phyloP scores from a whole-genome alignment of 345 rosid genomes.

The Citrus reticulata region DNA sequence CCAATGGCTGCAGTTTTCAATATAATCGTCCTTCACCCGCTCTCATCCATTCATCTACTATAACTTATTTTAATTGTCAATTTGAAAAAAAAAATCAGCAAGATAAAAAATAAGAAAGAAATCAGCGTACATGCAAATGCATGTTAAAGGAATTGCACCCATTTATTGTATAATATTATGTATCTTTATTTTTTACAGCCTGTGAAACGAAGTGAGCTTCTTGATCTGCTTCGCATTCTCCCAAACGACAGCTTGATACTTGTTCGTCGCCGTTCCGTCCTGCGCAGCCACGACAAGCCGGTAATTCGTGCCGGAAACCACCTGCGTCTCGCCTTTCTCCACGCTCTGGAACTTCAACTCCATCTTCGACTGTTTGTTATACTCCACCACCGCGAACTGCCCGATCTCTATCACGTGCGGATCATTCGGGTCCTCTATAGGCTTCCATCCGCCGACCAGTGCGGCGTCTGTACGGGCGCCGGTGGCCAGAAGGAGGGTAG shows the following conservation, averaged over 20 bases:
- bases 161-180: no score
- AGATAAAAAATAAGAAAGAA: no score
- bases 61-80: no score
- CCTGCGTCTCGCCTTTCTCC: constrained; percentile 46
- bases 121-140: no score
- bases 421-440: constrained; percentile 37
- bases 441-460: constrained; percentile 43
- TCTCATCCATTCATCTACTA: no score
- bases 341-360: constrained; percentile 27
- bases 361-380: constrained; percentile 19
- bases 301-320: constrained; percentile 52
- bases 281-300: constrained; percentile 27
- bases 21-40: no score
- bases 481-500: constrained; percentile 6
- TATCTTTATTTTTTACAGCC: no score
- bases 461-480: background rate
- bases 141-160: no score
- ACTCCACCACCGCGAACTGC: constrained; percentile 3
- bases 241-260: constrained; percentile 48
- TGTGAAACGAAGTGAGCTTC: constrained; percentile 44
- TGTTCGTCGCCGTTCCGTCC: constrained; percentile 8
- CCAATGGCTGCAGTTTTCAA: no score
- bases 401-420: constrained; percentile 40
- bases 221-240: constrained; percentile 36
- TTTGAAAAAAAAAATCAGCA: no score